Percentiles rank a stretch among this genome's conserved stretches.
These are phyloP conservation scores for Peniophora sp. DNA, from an alignment of 1,284 basidiomycete species.

Conservation along the genomic window DNA sequence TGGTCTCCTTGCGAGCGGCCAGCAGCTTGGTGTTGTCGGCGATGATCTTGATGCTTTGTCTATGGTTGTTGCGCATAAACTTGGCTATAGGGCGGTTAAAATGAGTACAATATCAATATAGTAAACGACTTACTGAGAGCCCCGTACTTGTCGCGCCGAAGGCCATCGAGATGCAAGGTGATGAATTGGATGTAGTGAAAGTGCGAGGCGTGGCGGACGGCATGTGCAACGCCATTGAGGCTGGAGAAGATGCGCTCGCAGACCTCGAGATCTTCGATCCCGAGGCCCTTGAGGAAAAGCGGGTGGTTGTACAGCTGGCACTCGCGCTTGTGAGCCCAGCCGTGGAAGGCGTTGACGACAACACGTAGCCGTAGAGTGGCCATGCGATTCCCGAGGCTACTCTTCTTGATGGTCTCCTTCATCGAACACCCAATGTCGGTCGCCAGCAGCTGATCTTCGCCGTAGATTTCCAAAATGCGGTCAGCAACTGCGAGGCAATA, in stretches of 20 bases:
- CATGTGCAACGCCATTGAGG: conserved; percentile 15
- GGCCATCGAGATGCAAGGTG: conserved; percentile 17
- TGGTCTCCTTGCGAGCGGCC: not conserved
- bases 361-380: not conserved
- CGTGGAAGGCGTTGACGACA: conserved; percentile 18
- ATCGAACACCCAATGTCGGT: conserved; percentile 13
- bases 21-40: not conserved
- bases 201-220: conserved; percentile 15
- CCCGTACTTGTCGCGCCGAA: conserved; percentile 17
- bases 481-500: conserved; percentile 11
- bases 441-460: conserved; percentile 6
- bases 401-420: conserved; percentile 8
- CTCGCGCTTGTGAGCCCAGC: conserved; percentile 18
- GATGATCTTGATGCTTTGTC: conserved; percentile 7
- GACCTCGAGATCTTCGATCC: conserved; percentile 22
- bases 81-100: conserved; percentile 5
- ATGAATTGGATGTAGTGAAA: conserved; percentile 19
- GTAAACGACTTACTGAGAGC: conserved; percentile 16
- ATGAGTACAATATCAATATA: not conserved
- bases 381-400: conserved; percentile 11
- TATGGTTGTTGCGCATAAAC: conserved; percentile 15
- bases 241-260: conserved; percentile 19
- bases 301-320: conserved; percentile 20
- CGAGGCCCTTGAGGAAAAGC: conserved; percentile 13
- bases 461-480: conserved; percentile 8